Evolutionary conservation across 2,329 filamentous ascomycete species (phyloP).

Genomic region (Coniella lustricola): DNA sequence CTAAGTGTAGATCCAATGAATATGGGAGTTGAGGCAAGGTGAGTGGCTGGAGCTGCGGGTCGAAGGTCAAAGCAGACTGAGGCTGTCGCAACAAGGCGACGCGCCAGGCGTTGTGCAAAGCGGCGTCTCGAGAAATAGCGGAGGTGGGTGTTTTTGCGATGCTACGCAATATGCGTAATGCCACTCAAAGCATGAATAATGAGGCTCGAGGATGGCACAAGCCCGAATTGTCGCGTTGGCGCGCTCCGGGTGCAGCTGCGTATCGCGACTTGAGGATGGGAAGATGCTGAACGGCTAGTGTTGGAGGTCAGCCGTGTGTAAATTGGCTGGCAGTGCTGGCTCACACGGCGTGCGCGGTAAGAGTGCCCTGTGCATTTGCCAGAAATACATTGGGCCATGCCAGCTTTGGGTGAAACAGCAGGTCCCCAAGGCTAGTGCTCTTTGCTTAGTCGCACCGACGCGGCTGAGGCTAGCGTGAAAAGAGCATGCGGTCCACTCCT

Average conservation of each 20-base stretch:
- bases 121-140: not conserved
- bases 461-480: not conserved
- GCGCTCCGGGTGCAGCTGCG: not conserved
- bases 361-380: not conserved
- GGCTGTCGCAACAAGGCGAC: constrained; percentile 13
- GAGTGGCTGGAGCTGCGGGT: not conserved
- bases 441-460: not conserved
- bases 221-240: constrained; percentile 10
- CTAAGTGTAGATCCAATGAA: not conserved
- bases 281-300: constrained; percentile 1
- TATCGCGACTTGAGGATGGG: constrained; percentile 9
- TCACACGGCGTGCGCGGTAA: not conserved
- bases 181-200: constrained; percentile 4
- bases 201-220: constrained; percentile 5
- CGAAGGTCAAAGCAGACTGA: constrained; percentile 5
- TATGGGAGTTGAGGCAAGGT: not conserved
- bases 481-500: no score
- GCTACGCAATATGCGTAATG: not conserved
- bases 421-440: not conserved
- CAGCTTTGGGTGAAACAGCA: not conserved
- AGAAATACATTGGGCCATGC: not conserved
- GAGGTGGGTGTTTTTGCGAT: not conserved
- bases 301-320: not conserved
- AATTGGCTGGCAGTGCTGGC: not conserved
- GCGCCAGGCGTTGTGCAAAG: constrained; percentile 7